Evolutionary conservation across 495 filamentous ascomycete species (phyloP).

Genomic region (Penicillium longicatenatum): DNA sequence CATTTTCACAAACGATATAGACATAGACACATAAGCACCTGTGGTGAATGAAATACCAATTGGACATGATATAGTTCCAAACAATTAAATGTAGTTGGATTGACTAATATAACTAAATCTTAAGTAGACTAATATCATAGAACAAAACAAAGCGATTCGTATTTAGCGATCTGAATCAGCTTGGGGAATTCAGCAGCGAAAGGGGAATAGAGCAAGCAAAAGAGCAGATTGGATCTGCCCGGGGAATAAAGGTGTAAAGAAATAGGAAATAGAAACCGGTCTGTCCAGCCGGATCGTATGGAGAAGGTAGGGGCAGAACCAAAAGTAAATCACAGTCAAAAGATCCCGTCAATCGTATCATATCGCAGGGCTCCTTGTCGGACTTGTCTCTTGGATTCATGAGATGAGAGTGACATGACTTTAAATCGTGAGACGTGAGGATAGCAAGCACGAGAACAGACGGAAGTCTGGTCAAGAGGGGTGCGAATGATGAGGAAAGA

Average conservation of each 20-base stretch:
- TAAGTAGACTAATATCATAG: neutral
- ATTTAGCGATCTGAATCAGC: constrained; percentile 21
- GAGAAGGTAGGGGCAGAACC: constrained; percentile 3
- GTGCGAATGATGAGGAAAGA: constrained; percentile 6
- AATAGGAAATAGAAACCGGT: constrained; percentile 11
- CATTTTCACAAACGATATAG: no score
- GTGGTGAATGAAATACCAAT: no score
- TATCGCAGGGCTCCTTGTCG: constrained; percentile 21
- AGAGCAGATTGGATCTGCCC: constrained; percentile 10
- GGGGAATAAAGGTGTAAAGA: constrained; percentile 1
- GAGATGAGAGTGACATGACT: neutral
- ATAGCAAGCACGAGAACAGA: constrained; percentile 23
- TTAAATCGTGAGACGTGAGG: neutral
- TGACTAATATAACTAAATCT: constrained; percentile 2
- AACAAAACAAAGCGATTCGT: constrained; percentile 20
- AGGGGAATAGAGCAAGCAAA: constrained; percentile 36
- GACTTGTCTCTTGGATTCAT: constrained; percentile 4
- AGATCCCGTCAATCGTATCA: constrained; percentile 22
- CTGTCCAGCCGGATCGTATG: constrained; percentile 18
- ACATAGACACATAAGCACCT: no score
- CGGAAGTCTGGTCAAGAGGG: constrained; percentile 7
- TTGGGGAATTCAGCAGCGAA: constrained; percentile 28
- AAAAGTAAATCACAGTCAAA: constrained; percentile 17
- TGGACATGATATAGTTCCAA: no score
- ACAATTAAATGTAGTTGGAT: neutral